Percentiles rank a stretch among this genome's conserved stretches.
Conservation (phyloP, 1,139 yeast species). For the Zygoascus meyerae region DNA sequence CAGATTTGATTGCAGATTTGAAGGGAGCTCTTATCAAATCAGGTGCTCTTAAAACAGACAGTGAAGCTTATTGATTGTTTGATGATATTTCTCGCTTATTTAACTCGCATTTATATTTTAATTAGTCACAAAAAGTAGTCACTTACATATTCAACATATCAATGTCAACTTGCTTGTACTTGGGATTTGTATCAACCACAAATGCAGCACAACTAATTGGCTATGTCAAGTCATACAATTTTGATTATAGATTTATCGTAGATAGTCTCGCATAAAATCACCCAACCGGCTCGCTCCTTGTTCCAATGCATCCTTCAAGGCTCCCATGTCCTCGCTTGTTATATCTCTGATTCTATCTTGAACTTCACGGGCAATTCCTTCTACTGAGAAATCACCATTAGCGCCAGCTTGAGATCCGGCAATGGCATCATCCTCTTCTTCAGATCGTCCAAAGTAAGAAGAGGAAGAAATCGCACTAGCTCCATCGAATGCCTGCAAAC, state of each 20-base stretch:
- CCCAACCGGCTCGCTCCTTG: constrained; percentile 89
- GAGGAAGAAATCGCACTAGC: constrained; percentile 90
- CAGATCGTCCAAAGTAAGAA: constrained; percentile 87
- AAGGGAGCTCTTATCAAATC: constrained; percentile 45
- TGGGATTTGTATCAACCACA: no score
- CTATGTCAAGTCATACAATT: background rate
- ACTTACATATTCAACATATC: no score
- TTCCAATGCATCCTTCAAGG: constrained; percentile 87
- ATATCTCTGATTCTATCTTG: constrained; percentile 64
- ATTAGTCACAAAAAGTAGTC: no score
- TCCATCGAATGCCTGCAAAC: constrained; percentile 73
- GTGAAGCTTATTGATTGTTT: no score
- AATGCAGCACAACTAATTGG: no score
- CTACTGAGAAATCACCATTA: constrained; percentile 38
- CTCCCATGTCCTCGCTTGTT: constrained; percentile 84
- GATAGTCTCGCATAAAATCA: constrained; percentile 75
- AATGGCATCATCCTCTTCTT: constrained; percentile 38
- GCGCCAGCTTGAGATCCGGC: constrained; percentile 27
- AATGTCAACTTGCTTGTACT: no score
- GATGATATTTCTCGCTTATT: no score
- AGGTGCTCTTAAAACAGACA: constrained; percentile 21
- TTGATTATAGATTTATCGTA: constrained; percentile 35
- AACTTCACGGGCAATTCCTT: constrained; percentile 58
- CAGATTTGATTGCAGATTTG: constrained; percentile 63
- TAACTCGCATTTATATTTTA: no score